Conservation (phyloP, 495 filamentous ascomycete genomes). For the Thozetella sp. region DNA sequence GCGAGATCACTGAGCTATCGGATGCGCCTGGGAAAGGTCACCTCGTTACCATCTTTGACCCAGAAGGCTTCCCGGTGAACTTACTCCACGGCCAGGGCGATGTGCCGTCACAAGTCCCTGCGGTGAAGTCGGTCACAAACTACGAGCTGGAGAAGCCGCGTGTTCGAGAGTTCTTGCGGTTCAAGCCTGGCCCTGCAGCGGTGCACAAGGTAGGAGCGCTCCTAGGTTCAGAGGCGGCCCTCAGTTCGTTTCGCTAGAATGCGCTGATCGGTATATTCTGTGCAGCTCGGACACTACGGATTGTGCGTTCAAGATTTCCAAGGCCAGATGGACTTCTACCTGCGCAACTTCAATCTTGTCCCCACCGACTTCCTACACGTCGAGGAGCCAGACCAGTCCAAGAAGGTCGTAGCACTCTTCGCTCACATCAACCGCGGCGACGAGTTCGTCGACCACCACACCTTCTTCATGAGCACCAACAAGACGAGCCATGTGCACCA, state of each 20-base stretch:
- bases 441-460: slow-evolving; percentile 54
- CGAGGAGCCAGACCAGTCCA: slow-evolving; percentile 15
- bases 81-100: slow-evolving; percentile 21
- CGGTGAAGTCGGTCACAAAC: slow-evolving; percentile 20
- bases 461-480: slow-evolving; percentile 48
- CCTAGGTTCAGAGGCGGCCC: too few relatives aligned
- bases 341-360: slow-evolving; percentile 58
- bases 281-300: slow-evolving; percentile 66
- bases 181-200: slow-evolving; percentile 54
- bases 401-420: slow-evolving; percentile 40
- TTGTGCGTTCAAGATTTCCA: slow-evolving; percentile 52
- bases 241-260: too few relatives aligned
- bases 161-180: slow-evolving; percentile 26
- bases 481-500: slow-evolving; percentile 58
- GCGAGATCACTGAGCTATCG: too few relatives aligned
- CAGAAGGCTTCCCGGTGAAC: too few relatives aligned
- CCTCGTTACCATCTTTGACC: too few relatives aligned
- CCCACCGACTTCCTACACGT: slow-evolving; percentile 42
- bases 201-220: too few relatives aligned
- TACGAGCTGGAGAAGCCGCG: slow-evolving; percentile 22
- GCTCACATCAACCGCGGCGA: slow-evolving; percentile 19
- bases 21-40: too few relatives aligned
- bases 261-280: too few relatives aligned
- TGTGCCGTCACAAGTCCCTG: slow-evolving; percentile 31
- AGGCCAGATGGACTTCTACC: slow-evolving; percentile 53